Percentiles rank a stretch among this genome's conserved stretches.
Evolutionary conservation across 352 stramenopile genomes (phyloP).

Genomic region (Phytopythium cucurbitacearum): DNA sequence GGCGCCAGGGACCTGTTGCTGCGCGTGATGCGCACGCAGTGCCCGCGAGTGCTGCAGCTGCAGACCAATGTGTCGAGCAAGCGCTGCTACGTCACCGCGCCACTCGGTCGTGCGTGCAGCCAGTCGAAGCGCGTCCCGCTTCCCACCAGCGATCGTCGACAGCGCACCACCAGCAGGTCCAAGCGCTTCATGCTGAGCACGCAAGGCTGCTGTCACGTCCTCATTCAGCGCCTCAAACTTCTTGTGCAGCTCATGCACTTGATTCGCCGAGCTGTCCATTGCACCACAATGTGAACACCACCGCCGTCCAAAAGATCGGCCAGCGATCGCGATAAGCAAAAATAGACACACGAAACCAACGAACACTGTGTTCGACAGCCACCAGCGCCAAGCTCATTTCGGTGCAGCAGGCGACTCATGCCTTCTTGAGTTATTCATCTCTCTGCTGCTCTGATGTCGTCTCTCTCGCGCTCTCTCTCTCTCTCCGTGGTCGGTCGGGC

Average conservation of each 20-base stretch:
- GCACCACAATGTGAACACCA: neutral
- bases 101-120: conserved; percentile 56
- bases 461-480: neutral
- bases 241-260: conserved; percentile 63
- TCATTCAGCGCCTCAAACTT: conserved; percentile 77
- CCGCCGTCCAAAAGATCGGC: neutral
- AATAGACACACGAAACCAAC: neutral
- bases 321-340: neutral
- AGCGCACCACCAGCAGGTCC: conserved; percentile 7
- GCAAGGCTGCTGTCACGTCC: conserved; percentile 49
- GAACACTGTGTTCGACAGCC: neutral
- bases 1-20: conserved; percentile 34
- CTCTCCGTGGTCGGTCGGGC: neutral
- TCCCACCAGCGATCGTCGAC: conserved; percentile 13
- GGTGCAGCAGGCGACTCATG: too few species aligned
- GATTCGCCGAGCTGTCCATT: conserved; percentile 42
- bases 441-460: neutral
- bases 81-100: conserved; percentile 61
- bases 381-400: neutral
- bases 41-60: conserved; percentile 69
- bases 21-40: conserved; percentile 48
- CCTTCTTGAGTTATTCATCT: too few species aligned
- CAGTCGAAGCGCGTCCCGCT: conserved; percentile 44
- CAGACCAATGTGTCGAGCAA: conserved; percentile 70
- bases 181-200: conserved; percentile 47